Evolutionary conservation across 768 basidiomycete genomes (phyloP).

Genomic region (Strobilomyces confusus): DNA sequence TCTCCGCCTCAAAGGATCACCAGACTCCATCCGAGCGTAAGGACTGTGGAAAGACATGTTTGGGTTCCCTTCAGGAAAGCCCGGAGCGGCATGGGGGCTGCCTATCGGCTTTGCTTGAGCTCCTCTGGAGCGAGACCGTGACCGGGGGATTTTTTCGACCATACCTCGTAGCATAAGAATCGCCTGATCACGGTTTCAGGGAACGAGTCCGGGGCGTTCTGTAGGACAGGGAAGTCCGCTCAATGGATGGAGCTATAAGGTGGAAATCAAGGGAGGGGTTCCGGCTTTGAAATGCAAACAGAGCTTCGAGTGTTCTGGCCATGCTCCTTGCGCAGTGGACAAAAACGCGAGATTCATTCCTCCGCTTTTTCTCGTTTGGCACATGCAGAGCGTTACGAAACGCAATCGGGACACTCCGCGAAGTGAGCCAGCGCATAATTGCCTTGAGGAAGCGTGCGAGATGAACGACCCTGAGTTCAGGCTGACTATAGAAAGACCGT

Average conservation of each 20-base stretch:
- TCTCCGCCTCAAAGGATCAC: constrained; percentile 35
- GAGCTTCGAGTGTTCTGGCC: constrained; percentile 34
- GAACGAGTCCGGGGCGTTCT: constrained; percentile 23
- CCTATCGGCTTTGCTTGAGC: constrained; percentile 26
- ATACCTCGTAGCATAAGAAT: constrained; percentile 32
- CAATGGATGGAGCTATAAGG: constrained; percentile 27
- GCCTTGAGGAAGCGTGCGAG: constrained; percentile 33
- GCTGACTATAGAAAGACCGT: constrained; percentile 19
- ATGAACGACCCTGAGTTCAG: constrained; percentile 26
- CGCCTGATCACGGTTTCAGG: constrained; percentile 19
- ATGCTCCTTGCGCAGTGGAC: constrained; percentile 32
- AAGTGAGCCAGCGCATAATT: constrained; percentile 35
- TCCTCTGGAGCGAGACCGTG: constrained; percentile 26
- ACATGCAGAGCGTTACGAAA: constrained; percentile 33
- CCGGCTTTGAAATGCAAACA: constrained; percentile 34
- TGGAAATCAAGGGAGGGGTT: constrained; percentile 28
- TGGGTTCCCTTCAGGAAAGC: constrained; percentile 26
- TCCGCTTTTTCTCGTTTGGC: constrained; percentile 27
- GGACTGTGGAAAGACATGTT: constrained; percentile 24
- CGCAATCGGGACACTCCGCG: constrained; percentile 33
- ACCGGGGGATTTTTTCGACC: constrained; percentile 23
- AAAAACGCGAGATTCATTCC: constrained; percentile 36
- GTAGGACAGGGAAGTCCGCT: constrained; percentile 13
- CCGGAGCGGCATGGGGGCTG: constrained; percentile 20
- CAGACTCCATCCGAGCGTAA: constrained; percentile 27